phyloP scores from a whole-genome alignment of 306 rosid species.

The Ziziphus jujuba region DNA sequence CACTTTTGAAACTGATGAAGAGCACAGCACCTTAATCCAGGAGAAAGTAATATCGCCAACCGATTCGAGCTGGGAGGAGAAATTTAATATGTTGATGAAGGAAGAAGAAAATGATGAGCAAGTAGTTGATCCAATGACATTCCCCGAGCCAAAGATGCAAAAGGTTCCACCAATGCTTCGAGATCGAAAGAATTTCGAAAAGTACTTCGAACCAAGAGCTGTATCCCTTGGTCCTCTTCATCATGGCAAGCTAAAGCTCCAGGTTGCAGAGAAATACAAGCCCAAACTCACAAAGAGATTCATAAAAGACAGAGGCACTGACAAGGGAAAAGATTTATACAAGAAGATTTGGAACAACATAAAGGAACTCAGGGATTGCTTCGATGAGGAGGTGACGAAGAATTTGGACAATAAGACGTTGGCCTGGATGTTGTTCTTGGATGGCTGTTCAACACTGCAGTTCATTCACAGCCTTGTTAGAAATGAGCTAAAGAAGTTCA shows the following conservation, averaged over 20 bases:
- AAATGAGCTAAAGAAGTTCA: not conserved
- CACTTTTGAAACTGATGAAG: too few species aligned
- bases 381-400: not conserved
- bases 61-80: not conserved
- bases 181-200: not conserved
- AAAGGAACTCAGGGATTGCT: not conserved
- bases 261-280: conserved; percentile 10
- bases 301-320: not conserved
- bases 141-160: conserved; percentile 21
- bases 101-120: not conserved
- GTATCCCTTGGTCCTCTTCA: conserved; percentile 29
- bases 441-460: conserved; percentile 22
- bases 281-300: not conserved
- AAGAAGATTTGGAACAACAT: not conserved
- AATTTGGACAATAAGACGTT: not conserved
- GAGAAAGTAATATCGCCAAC: too few species aligned
- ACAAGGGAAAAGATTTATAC: not conserved
- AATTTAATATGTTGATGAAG: not conserved
- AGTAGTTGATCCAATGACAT: not conserved
- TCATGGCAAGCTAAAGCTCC: not conserved
- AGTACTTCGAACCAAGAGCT: conserved; percentile 18
- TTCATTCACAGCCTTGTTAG: not conserved
- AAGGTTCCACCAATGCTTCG: conserved; percentile 10
- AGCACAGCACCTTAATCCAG: too few species aligned
- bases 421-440: conserved; percentile 20